Evolutionary conservation across 495 filamentous ascomycete species (phyloP), one percentile per base, ranked within the genome.

Genomic region (Trichocladium antarcticum): DNA sequence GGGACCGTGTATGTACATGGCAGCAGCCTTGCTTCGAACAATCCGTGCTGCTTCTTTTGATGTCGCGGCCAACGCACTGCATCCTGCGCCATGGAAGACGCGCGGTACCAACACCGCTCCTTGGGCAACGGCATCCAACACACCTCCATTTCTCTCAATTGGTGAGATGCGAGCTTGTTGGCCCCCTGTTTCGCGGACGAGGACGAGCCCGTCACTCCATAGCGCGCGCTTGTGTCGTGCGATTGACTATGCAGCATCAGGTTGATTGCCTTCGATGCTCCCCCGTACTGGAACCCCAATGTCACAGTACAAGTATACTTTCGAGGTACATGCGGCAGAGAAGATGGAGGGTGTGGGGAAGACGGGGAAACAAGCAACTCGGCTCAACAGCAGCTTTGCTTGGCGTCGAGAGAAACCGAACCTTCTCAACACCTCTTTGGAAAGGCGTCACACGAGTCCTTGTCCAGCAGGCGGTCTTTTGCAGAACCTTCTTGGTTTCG

Each of bases 361-460:
- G 28, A 19, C 37, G 45, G 41, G 42, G 29, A 46, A 51, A 51
- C 49, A 51, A 46, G 42, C 49, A 50, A 50, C n/a, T 7, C 15
- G 24, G 41, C 21, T 31, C 32, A 19, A 37, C 31, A 43, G 31
- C 35, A 50, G 47, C 41, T 22, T 50, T 51, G 24, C 49, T 51
- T 46, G 49, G 49, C 49, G 20, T 36, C 15, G 37, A 16, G 6
- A 32, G 17, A 16, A 39, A 14, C n/a, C 24, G 7, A 21, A 5
- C 11, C 16, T 21, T 38, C 11, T 5, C 24, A n/a, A 11, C 36
- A 21, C 1, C 21, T 37, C 28, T 38, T 2, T 3, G 38, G 45
- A 32, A 41, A 34, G 2, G 11, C 37, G 17, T 48, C 45, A 48
- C 45, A 47, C 45, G 45, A 41, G 37, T 24, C 17, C 11, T 24